These are phyloP conservation scores for Elaeagnus macrophylla DNA, from an alignment of 306 rosid genomes.

Conservation along the genomic window DNA sequence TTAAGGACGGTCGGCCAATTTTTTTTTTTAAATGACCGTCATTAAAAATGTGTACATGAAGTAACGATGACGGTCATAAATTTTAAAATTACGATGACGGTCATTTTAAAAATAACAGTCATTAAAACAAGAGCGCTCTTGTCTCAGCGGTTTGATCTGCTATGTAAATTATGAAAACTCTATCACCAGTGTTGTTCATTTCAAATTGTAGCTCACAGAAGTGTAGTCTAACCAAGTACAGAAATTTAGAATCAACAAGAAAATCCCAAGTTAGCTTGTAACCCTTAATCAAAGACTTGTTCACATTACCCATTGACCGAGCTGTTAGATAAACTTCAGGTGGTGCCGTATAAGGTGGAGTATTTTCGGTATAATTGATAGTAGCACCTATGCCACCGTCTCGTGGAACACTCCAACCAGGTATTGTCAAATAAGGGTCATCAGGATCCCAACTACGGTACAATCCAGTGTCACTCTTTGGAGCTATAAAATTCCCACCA, in stretches of 20 bases:
- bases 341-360: background rate
- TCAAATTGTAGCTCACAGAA: conserved; percentile 7
- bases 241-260: conserved; percentile 12
- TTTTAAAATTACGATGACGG: no score
- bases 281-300: background rate
- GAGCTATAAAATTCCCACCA: conserved; percentile 2
- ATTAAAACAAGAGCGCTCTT: no score
- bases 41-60: no score
- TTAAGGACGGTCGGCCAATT: no score
- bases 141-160: background rate
- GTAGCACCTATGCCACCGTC: background rate
- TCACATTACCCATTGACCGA: background rate
- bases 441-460: conserved; percentile 4
- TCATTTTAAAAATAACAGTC: no score
- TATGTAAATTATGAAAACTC: conserved; percentile 1
- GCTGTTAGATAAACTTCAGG: conserved; percentile 1
- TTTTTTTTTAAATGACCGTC: no score
- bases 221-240: conserved; percentile 26
- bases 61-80: no score
- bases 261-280: conserved; percentile 15
- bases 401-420: rapidly evolving
- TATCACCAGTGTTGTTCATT: background rate
- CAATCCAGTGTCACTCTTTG: conserved; percentile 19
- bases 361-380: no score
- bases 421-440: rapidly evolving